Evolutionary conservation across 1,284 basidiomycete species (phyloP).

Genomic region (Meripilus lineatus): DNA sequence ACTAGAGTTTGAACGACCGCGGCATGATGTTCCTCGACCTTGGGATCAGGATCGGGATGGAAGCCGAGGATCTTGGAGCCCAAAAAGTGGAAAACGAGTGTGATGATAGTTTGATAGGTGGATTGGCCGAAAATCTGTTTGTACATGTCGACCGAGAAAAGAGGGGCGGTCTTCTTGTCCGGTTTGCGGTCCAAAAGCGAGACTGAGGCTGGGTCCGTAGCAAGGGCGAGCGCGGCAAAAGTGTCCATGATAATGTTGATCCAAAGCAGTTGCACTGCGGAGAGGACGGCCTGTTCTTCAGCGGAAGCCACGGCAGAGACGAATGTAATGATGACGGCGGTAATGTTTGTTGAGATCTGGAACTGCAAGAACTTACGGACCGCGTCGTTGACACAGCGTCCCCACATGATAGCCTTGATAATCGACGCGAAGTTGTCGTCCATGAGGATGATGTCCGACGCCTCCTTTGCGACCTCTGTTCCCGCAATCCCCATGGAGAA

Average conservation of each 20-base stretch:
- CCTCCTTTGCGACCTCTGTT: conserved; percentile 98
- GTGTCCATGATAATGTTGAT: conserved; percentile 98
- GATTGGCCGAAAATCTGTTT: conserved; percentile 95
- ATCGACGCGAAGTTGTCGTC: conserved; percentile 97
- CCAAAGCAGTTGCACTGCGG: conserved; percentile 96
- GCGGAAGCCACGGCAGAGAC: conserved; percentile 82
- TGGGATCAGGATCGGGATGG: conserved; percentile 30
- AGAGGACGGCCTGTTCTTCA: conserved; percentile 79
- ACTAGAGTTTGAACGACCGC: conserved; percentile 78
- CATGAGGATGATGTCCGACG: conserved; percentile 98
- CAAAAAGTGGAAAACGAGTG: conserved; percentile 87
- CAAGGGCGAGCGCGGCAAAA: conserved; percentile 94
- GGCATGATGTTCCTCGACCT: conserved; percentile 35
- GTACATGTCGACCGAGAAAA: conserved; percentile 91
- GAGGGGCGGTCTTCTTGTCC: conserved; percentile 81
- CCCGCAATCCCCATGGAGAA: conserved; percentile 99
- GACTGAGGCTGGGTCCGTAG: conserved; percentile 90
- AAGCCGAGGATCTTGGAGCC: conserved; percentile 72
- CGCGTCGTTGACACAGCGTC: conserved; percentile 95
- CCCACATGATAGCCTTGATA: conserved; percentile 98
- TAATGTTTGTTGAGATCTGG: conserved; percentile 95
- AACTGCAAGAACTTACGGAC: conserved; percentile 98
- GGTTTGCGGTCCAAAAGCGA: conserved; percentile 85
- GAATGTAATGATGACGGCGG: conserved; percentile 93
- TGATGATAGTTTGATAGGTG: conserved; percentile 80